These are phyloP conservation scores for Boletus rubropictus DNA, from an alignment of 768 basidiomycete species.

Conservation along the genomic window DNA sequence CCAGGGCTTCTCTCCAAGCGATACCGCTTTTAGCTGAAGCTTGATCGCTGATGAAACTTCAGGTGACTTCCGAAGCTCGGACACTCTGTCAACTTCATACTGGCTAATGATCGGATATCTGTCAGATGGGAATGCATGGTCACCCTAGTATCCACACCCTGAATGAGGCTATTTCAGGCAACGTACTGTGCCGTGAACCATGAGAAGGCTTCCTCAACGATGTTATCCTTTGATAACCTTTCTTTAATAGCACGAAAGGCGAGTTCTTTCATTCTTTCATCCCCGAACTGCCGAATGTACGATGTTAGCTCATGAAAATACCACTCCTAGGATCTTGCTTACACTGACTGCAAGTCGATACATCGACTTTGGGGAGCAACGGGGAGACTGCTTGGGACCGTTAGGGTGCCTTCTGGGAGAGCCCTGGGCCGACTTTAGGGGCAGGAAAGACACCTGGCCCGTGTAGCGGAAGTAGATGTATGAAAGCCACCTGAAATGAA, in stretches of 20 bases:
- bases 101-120: constrained; percentile 14
- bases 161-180: background rate
- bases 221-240: constrained; percentile 22
- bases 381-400: background rate
- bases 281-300: constrained; percentile 15
- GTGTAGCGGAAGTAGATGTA: constrained; percentile 30
- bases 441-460: constrained; percentile 23
- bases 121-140: background rate
- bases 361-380: constrained; percentile 36
- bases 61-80: constrained; percentile 17
- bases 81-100: constrained; percentile 18
- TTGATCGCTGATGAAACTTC: constrained; percentile 21
- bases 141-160: background rate
- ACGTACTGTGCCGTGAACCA: constrained; percentile 31
- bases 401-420: background rate
- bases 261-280: constrained; percentile 24
- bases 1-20: constrained; percentile 27
- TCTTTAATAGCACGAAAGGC: constrained; percentile 22
- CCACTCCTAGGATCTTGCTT: background rate
- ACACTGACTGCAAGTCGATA: constrained; percentile 31
- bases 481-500: constrained; percentile 20
- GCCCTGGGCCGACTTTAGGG: constrained; percentile 18
- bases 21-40: constrained; percentile 18
- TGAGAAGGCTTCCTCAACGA: constrained; percentile 27
- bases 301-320: background rate